Evolutionary conservation across 225 moss, liverwort and hornwort genomes (phyloP).

Genomic region (Neckera pumila): DNA sequence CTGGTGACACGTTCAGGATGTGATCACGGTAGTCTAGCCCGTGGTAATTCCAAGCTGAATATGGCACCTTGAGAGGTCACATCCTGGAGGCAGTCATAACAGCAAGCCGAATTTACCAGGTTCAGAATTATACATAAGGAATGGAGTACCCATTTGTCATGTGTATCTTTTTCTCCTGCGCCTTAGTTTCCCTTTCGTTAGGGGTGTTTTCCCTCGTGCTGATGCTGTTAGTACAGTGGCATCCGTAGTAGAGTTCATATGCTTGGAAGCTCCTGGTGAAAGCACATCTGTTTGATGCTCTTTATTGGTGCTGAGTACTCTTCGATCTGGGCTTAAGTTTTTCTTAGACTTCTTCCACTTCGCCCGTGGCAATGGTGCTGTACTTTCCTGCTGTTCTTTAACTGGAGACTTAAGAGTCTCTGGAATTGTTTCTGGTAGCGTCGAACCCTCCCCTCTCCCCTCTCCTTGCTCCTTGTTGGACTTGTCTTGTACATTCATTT

Average conservation of each 20-base stretch:
- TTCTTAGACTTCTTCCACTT: conserved; percentile 3
- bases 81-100: background rate
- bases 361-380: background rate
- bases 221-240: background rate
- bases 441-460: background rate
- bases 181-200: background rate
- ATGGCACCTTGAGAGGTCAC: background rate
- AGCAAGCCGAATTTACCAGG: background rate
- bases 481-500: background rate
- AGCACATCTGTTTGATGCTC: conserved; percentile 1
- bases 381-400: background rate
- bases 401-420: background rate
- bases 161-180: conserved; percentile 2
- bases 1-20: background rate
- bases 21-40: background rate
- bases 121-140: background rate
- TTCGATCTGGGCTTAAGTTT: background rate
- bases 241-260: background rate
- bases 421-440: background rate
- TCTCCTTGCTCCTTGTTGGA: background rate
- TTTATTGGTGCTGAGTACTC: background rate
- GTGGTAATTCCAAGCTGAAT: background rate
- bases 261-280: conserved; percentile 17
- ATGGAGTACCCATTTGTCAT: background rate
- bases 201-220: background rate